Evolutionary conservation across 768 basidiomycete species (phyloP).

Genomic region (Kwoniella dendrophila): DNA sequence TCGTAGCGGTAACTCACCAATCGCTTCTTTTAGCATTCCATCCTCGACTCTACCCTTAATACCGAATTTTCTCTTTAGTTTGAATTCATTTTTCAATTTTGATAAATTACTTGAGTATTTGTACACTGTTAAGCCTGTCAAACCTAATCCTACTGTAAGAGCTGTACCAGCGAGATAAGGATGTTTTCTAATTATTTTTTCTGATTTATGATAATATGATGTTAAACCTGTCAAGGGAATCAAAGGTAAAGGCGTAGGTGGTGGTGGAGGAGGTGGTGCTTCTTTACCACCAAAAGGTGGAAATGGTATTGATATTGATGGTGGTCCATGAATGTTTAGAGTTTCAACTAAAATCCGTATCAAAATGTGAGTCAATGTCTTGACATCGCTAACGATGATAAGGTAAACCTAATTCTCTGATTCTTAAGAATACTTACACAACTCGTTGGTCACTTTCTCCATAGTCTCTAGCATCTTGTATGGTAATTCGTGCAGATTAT

Average conservation of each 20-base stretch:
- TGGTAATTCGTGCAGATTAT: slow-evolving; percentile 52
- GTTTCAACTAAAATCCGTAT: slow-evolving; percentile 42
- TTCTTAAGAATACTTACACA: slow-evolving; percentile 36
- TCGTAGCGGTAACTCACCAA: slow-evolving; percentile 35
- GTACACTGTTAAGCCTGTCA: slow-evolving; percentile 25
- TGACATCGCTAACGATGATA: background rate
- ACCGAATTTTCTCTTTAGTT: slow-evolving; percentile 19
- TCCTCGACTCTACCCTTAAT: slow-evolving; percentile 34
- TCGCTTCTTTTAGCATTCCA: slow-evolving; percentile 48
- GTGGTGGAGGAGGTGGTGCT: slow-evolving; percentile 44
- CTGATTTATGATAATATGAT: slow-evolving; percentile 22
- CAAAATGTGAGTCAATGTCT: background rate
- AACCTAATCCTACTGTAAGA: slow-evolving; percentile 40
- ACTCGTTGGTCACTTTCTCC: slow-evolving; percentile 49
- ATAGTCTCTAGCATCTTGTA: slow-evolving; percentile 47
- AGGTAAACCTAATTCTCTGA: background rate
- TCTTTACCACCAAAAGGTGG: slow-evolving; percentile 47
- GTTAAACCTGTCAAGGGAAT: slow-evolving; percentile 7
- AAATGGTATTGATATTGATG: slow-evolving; percentile 49
- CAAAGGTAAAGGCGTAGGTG: slow-evolving; percentile 31
- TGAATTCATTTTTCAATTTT: background rate
- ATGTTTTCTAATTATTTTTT: slow-evolving; percentile 33
- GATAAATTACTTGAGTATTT: slow-evolving; percentile 10
- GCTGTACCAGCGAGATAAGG: slow-evolving; percentile 39
- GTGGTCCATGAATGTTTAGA: slow-evolving; percentile 50